Conservation (phyloP, 1,284 basidiomycete species). For the Tylopilus sp. region DNA sequence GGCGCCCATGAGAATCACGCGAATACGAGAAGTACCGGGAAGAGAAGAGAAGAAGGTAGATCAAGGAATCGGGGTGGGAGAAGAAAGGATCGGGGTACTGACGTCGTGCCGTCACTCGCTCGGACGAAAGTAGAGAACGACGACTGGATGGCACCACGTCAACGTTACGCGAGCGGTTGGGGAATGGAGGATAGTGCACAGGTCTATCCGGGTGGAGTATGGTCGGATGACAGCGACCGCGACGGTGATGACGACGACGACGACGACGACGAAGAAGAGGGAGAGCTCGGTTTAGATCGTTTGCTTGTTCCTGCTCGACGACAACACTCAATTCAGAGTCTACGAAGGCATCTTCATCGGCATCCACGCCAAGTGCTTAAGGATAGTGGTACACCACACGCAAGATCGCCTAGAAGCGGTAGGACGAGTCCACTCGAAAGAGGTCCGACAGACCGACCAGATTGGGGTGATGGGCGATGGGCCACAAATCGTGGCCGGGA, state of each 20-base stretch:
- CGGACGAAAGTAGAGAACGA: conserved; percentile 42
- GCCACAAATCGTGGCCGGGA: conserved; percentile 16
- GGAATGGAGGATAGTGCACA: conserved; percentile 21
- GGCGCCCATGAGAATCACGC: conserved; percentile 13
- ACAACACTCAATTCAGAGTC: conserved; percentile 64
- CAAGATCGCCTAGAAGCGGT: conserved; percentile 19
- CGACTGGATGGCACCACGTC: conserved; percentile 31
- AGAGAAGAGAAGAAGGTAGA: conserved; percentile 8
- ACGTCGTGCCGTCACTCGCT: conserved; percentile 40
- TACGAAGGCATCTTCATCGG: conserved; percentile 54
- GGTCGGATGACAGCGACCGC: conserved; percentile 23
- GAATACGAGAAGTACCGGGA: conserved; percentile 6
- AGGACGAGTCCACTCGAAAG: conserved; percentile 18
- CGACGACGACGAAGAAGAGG: conserved; percentile 51
- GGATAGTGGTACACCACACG: conserved; percentile 5
- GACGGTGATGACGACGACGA: conserved; percentile 26
- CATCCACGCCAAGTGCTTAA: conserved; percentile 2
- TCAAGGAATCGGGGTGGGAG: conserved; percentile 11
- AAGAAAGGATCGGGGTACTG: conserved; percentile 24
- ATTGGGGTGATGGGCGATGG: conserved; percentile 28
- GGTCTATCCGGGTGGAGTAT: conserved; percentile 18
- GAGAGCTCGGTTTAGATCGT: conserved; percentile 60
- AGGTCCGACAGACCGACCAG: conserved; percentile 3
- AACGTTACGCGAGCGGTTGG: conserved; percentile 26
- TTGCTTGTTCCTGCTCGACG: conserved; percentile 68